phyloP scores from a whole-genome alignment of 768 basidiomycete species.

The Phylloporus scabripes region DNA sequence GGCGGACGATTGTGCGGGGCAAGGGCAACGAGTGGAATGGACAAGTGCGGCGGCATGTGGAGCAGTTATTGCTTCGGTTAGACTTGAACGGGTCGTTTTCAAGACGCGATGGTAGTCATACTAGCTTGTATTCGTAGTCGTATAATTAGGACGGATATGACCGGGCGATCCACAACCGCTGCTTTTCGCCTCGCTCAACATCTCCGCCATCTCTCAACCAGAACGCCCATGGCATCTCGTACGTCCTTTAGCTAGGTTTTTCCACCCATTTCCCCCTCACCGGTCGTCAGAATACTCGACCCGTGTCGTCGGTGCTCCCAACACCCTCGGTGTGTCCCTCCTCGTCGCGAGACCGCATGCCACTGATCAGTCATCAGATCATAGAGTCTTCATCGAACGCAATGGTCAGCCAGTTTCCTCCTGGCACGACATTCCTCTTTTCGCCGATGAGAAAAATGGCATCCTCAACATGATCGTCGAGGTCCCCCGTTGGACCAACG shows the following conservation, averaged over 20 bases:
- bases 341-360: constrained; percentile 3
- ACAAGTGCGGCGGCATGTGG: constrained; percentile 73
- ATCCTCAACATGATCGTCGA: constrained; percentile 99
- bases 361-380: constrained; percentile 54
- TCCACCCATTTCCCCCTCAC: neutral
- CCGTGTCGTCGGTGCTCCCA: constrained; percentile 79
- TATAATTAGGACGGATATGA: neutral
- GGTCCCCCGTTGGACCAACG: constrained; percentile 99
- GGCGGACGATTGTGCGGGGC: constrained; percentile 49
- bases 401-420: constrained; percentile 77
- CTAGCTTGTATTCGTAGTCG: neutral
- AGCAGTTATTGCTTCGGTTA: constrained; percentile 71
- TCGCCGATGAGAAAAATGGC: constrained; percentile 90
- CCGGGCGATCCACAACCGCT: neutral
- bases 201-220: constrained; percentile 50
- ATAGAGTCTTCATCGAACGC: constrained; percentile 92
- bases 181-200: constrained; percentile 57
- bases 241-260: constrained; percentile 1
- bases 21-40: constrained; percentile 54
- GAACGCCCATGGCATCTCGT: constrained; percentile 39
- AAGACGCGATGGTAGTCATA: constrained; percentile 32
- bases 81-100: constrained; percentile 83
- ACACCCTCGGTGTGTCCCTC: constrained; percentile 77
- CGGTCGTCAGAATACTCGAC: constrained; percentile 53
- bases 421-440: constrained; percentile 97